A percentile compares a stretch with the other conserved stretches of the same genome.
Conservation (phyloP, 2,329 filamentous ascomycete genomes). For the Plectosphaerella plurivora region DNA sequence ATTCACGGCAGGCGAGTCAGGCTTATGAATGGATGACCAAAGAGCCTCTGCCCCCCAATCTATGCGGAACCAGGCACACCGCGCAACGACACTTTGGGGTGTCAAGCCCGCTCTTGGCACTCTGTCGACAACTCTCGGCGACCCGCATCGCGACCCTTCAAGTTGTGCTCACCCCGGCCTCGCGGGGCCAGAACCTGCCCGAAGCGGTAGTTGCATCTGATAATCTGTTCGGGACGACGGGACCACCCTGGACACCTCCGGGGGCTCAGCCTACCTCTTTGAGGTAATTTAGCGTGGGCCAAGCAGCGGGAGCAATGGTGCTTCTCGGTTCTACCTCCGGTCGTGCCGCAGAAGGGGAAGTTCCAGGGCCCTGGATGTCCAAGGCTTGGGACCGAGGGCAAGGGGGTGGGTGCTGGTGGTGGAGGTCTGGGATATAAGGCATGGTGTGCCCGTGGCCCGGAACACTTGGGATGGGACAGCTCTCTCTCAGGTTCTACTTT, state of each 20-base stretch:
- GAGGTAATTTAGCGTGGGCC: neutral
- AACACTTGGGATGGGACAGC: neutral
- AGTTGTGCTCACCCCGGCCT: neutral
- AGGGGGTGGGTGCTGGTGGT: neutral
- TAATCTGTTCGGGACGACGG: neutral
- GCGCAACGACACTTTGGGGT: no score
- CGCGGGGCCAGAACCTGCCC: neutral
- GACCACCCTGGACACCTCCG: neutral
- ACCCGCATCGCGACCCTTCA: neutral
- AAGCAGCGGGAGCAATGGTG: neutral
- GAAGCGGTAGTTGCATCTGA: neutral
- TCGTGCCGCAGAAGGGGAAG: neutral
- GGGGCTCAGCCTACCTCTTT: neutral
- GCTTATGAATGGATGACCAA: no score
- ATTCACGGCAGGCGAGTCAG: no score
- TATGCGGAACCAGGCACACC: no score
- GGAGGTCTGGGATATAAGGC: neutral
- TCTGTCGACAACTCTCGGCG: neutral
- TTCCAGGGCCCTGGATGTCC: neutral
- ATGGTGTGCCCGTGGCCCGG: neutral
- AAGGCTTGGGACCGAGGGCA: neutral
- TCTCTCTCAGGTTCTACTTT: neutral
- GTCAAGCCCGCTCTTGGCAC: neutral
- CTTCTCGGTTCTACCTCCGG: neutral
- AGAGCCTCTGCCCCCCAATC: no score